phyloP scores from a whole-genome alignment of 2,329 filamentous ascomycete species.

The Exophiala bonariae region DNA sequence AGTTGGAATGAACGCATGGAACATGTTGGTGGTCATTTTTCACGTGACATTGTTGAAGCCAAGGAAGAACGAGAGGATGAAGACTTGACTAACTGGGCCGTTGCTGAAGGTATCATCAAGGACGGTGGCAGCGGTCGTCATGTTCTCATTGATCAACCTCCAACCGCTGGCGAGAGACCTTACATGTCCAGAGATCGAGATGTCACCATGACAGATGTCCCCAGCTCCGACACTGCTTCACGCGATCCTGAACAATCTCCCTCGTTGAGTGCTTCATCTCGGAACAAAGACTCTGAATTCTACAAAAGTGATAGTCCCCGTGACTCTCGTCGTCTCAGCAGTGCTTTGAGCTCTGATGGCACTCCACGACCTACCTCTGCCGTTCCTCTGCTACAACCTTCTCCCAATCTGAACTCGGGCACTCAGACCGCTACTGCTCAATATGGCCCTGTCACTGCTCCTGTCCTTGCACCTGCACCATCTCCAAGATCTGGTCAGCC shows the following conservation, averaged over 20 bases:
- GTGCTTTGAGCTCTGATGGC: conserved; percentile 21
- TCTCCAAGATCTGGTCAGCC: conserved; percentile 12
- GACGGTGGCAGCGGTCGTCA: conserved; percentile 26
- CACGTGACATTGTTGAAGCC: conserved; percentile 41
- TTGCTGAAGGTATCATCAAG: conserved; percentile 35
- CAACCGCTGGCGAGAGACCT: conserved; percentile 19
- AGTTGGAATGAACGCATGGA: conserved; percentile 86
- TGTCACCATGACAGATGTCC: conserved; percentile 26
- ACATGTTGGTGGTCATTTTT: conserved; percentile 79
- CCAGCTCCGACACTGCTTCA: conserved; percentile 21
- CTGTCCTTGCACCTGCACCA: conserved; percentile 11
- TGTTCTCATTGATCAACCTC: conserved; percentile 27
- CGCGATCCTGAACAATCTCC: conserved; percentile 21
- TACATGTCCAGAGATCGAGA: conserved; percentile 24
- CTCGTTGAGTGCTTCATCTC: conserved; percentile 20
- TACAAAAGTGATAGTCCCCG: conserved; percentile 21
- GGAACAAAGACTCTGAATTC: conserved; percentile 20
- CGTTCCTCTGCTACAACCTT: conserved; percentile 14
- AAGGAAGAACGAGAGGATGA: conserved; percentile 50
- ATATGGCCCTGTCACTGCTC: conserved; percentile 4
- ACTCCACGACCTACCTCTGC: conserved; percentile 19
- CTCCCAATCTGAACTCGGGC: conserved; percentile 5
- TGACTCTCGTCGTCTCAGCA: conserved; percentile 20
- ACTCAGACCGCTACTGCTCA: conserved; percentile 9
- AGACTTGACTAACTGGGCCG: conserved; percentile 42